A percentile compares a stretch with the other conserved stretches of the same genome.
Evolutionary conservation across 1,284 basidiomycete species (phyloP).

Genomic region (Malassezia sympodialis): DNA sequence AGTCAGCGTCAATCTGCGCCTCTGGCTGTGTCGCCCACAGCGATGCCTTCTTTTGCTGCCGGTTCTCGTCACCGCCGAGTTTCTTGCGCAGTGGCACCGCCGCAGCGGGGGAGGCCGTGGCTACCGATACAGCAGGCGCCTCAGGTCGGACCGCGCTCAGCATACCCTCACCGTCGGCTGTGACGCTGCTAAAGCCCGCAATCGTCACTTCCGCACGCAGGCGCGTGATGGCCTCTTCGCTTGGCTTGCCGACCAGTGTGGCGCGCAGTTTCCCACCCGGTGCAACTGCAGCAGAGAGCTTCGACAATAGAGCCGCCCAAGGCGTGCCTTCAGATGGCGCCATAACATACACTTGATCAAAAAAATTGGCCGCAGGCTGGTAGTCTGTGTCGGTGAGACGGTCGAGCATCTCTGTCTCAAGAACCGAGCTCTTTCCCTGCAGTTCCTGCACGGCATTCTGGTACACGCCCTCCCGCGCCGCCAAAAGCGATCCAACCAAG

Average conservation of each 20-base stretch:
- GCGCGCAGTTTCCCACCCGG: conserved; percentile 25
- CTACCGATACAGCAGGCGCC: not conserved
- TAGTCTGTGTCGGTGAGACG: conserved; percentile 39
- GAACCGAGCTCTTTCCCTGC: conserved; percentile 6
- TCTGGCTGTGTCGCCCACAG: conserved; percentile 39
- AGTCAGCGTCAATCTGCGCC: conserved; percentile 30
- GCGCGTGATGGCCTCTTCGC: conserved; percentile 12
- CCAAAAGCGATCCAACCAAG: conserved; percentile 38
- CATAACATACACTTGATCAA: conserved; percentile 26
- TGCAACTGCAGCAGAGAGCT: conserved; percentile 21
- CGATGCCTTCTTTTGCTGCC: conserved; percentile 28
- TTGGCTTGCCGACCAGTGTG: conserved; percentile 20
- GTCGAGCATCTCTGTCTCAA: conserved; percentile 47
- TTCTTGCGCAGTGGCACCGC: conserved; percentile 31
- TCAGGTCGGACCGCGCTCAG: conserved; percentile 15
- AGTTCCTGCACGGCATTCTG: conserved; percentile 28
- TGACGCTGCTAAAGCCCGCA: conserved; percentile 29
- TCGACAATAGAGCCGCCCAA: conserved; percentile 24
- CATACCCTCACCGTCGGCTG: conserved; percentile 12
- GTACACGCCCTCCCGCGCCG: conserved; percentile 34
- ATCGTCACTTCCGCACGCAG: conserved; percentile 29
- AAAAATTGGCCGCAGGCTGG: conserved; percentile 21
- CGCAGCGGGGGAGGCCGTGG: conserved; percentile 4
- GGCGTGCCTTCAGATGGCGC: conserved; percentile 24
- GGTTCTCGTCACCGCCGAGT: conserved; percentile 4